phyloP scores from a whole-genome alignment of 306 rosid species.

The Cicer bijugum region DNA sequence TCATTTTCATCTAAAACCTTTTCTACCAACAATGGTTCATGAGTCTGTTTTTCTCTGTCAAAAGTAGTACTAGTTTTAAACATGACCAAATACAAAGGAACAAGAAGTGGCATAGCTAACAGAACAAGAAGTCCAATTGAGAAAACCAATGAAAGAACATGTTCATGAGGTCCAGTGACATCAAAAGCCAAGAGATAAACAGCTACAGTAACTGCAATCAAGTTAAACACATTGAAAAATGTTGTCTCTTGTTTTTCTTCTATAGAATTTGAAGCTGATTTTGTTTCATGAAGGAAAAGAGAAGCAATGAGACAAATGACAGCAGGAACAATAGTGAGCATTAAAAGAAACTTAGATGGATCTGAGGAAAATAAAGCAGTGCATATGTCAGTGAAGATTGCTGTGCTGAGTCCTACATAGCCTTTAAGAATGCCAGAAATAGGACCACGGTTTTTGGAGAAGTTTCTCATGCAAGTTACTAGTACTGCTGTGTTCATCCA shows the following conservation, averaged over 20 bases:
- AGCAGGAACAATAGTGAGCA: slow-evolving; percentile 55
- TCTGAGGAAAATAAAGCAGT: slow-evolving; percentile 49
- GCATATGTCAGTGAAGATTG: slow-evolving; percentile 56
- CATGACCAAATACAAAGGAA: slow-evolving; percentile 43
- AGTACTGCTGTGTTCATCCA: slow-evolving; percentile 60
- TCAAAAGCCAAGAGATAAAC: slow-evolving; percentile 53
- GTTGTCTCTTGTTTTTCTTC: slow-evolving; percentile 41
- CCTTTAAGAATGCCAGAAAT: slow-evolving; percentile 58
- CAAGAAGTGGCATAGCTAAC: slow-evolving; percentile 51
- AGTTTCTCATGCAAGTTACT: slow-evolving; percentile 57
- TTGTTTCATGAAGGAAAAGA: slow-evolving; percentile 44
- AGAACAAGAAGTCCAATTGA: slow-evolving; percentile 44
- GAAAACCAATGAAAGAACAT: slow-evolving; percentile 46
- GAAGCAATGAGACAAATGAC: slow-evolving; percentile 44
- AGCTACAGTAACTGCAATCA: slow-evolving; percentile 47
- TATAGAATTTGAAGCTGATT: slow-evolving; percentile 38
- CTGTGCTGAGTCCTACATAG: slow-evolving; percentile 52
- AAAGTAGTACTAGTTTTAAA: slow-evolving; percentile 1
- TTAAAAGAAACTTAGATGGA: slow-evolving; percentile 51
- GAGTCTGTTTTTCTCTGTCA: slow-evolving; percentile 41
- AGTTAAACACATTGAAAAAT: slow-evolving; percentile 38
- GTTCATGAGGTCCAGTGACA: slow-evolving; percentile 43
- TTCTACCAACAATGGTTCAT: slow-evolving; percentile 43
- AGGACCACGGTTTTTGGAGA: slow-evolving; percentile 52
- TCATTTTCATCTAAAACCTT: not conserved